Evolutionary conservation across 164 flowering plant species (phyloP), one percentile per base, ranked within the genome.

Genomic region (Umbilicus rupestris): DNA sequence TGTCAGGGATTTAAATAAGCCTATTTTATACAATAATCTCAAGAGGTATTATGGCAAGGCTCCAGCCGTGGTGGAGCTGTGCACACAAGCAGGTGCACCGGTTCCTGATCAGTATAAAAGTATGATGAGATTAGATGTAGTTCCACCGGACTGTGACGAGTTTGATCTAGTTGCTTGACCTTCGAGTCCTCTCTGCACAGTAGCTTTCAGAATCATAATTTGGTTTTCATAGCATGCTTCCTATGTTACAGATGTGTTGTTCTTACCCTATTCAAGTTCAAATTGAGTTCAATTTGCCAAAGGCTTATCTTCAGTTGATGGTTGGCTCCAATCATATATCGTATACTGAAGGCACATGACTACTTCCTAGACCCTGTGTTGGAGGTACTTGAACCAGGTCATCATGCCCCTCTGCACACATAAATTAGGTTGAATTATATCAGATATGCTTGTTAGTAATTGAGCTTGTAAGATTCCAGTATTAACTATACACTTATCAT

Each of bases 41-140:
- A 86, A 83, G 84, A 84, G 94, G 73, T 90, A 74, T 67, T 90
- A 86, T 68, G 90, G 97, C 20, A 88, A 88, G 76, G 92, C 90
- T 31, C 97, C 92, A 5, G 89, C 90, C 12, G 72, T 82, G 62
- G 87, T 85, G 69, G 95, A 89, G 80, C 70, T 89, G 14, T 92
- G 90, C 68, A 84, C 84, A 66, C 93, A 80, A 59, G 93, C 80
- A 24, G 91, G 98, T 57, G 95, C 96, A 33, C 84, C 83, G 17
- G 78, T 89, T 67, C 90, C 96, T 2, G 79, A 78, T 55, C 77
- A 81, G 33, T 86, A 82, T 66, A 58, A 65, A 64, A 83, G 87
- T 49, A 83, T 90, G 94, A 85, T 88, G 97, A 82, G 90, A 73
- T 74, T 83, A 58, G 95, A 90, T 79, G 92, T 90, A 45, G 83